Evolutionary conservation across 768 basidiomycete species (phyloP).

Genomic region (Termitomyces eurrhizus): DNA sequence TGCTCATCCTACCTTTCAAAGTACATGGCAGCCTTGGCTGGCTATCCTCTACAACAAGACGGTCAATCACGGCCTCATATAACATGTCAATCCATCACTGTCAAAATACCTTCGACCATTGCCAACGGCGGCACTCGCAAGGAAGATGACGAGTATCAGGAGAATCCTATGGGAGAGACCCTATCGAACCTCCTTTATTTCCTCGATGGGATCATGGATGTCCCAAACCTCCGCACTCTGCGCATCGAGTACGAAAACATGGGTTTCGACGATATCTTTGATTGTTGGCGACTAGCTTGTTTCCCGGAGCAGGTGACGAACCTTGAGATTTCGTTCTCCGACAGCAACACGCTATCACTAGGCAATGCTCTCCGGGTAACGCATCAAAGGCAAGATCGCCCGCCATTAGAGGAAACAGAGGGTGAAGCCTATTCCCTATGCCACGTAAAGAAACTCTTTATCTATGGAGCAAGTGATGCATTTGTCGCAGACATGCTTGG

Average conservation of each 20-base stretch:
- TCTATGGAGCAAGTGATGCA: slow-evolving; percentile 10
- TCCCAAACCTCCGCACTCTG: slow-evolving; percentile 20
- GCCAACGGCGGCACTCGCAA: not conserved
- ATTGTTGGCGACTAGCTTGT: slow-evolving; percentile 16
- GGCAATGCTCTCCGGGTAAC: not conserved
- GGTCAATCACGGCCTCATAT: slow-evolving; percentile 2
- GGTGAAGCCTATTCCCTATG: not conserved
- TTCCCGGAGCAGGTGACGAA: slow-evolving; percentile 18
- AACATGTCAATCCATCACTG: slow-evolving; percentile 9
- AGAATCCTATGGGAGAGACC: slow-evolving; percentile 14
- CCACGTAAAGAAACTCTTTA: not conserved
- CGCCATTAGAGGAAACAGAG: not conserved
- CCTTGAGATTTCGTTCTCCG: slow-evolving; percentile 18
- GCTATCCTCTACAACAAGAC: slow-evolving; percentile 2
- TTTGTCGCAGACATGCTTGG: slow-evolving; percentile 5
- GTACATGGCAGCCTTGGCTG: slow-evolving; percentile 11
- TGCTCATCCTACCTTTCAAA: slow-evolving; percentile 19
- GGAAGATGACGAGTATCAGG: not conserved
- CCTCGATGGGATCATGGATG: slow-evolving; percentile 13
- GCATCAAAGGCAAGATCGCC: not conserved
- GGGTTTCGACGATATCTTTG: slow-evolving; percentile 19
- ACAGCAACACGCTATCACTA: not conserved
- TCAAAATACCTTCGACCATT: slow-evolving; percentile 8
- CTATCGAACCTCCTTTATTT: slow-evolving; percentile 19
- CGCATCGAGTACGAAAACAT: slow-evolving; percentile 18